Percentiles rank a stretch among this genome's conserved stretches.
Evolutionary conservation across 2,329 filamentous ascomycete genomes (phyloP).

Genomic region (Colletotrichum gigasporum): DNA sequence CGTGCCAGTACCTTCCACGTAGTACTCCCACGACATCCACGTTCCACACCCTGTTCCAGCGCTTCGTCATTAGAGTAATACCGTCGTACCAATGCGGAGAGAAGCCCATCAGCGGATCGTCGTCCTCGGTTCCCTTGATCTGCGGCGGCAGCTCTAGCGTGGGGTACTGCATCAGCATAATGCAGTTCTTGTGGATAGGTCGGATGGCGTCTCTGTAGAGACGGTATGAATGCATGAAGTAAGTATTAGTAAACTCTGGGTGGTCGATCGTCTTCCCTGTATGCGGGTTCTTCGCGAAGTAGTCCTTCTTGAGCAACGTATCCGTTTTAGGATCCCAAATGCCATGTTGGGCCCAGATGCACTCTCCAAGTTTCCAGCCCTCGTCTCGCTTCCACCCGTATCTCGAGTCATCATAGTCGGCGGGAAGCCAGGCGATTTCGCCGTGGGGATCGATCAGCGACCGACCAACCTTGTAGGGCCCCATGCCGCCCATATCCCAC

Average conservation of each 20-base stretch:
- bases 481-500: slow-evolving; percentile 94
- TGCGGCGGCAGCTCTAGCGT: slow-evolving; percentile 90
- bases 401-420: slow-evolving; percentile 83
- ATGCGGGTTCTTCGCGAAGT: slow-evolving; percentile 82
- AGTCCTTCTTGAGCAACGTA: slow-evolving; percentile 81
- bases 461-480: slow-evolving; percentile 88
- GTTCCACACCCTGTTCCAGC: slow-evolving; percentile 98
- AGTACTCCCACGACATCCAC: slow-evolving; percentile 94
- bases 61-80: slow-evolving; percentile 95
- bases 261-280: slow-evolving; percentile 82
- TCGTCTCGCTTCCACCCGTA: slow-evolving; percentile 93
- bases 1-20: slow-evolving; percentile 86
- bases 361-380: slow-evolving; percentile 92
- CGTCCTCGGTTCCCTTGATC: slow-evolving; percentile 87
- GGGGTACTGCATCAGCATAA: slow-evolving; percentile 91
- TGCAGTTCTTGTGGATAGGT: slow-evolving; percentile 78
- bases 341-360: slow-evolving; percentile 95
- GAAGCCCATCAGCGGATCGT: slow-evolving; percentile 91
- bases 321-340: slow-evolving; percentile 90
- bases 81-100: slow-evolving; percentile 97
- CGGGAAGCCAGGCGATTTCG: slow-evolving; percentile 82
- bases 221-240: slow-evolving; percentile 88
- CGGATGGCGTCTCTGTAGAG: slow-evolving; percentile 80
- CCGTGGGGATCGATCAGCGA: slow-evolving; percentile 89
- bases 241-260: slow-evolving; percentile 87